Evolutionary conservation across 2,329 filamentous ascomycete species (phyloP).

Genomic region (Aspergillus sp.): DNA sequence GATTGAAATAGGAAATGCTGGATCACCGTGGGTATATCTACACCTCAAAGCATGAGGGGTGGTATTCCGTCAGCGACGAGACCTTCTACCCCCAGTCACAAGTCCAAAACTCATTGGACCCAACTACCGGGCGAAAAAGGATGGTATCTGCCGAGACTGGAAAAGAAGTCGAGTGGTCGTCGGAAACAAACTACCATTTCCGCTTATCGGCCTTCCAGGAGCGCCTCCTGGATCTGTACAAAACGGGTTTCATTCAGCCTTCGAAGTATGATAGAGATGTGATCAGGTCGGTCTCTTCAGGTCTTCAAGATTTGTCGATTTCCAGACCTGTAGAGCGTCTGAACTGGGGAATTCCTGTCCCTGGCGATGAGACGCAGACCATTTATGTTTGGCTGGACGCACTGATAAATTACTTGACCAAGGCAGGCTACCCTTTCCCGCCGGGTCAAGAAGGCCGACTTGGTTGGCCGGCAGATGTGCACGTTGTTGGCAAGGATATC

Average conservation of each 20-base stretch:
- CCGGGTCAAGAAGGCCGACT: conserved; percentile 60
- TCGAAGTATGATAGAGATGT: conserved; percentile 72
- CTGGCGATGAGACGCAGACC: conserved; percentile 78
- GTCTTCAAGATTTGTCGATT: conserved; percentile 83
- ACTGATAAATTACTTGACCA: conserved; percentile 88
- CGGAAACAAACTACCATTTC: conserved; percentile 94
- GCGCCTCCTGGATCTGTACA: conserved; percentile 75
- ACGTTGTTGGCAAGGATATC: conserved; percentile 96
- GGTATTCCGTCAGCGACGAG: conserved; percentile 97
- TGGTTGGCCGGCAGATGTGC: conserved; percentile 87
- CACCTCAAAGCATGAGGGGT: conserved; percentile 81
- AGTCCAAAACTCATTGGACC: conserved; percentile 71
- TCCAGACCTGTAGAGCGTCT: conserved; percentile 77
- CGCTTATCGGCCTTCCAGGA: conserved; percentile 78
- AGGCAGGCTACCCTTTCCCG: conserved; percentile 74
- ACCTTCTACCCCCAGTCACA: conserved; percentile 83
- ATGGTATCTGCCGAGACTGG: conserved; percentile 80
- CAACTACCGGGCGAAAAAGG: conserved; percentile 75
- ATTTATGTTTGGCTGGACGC: conserved; percentile 99
- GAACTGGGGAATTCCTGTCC: conserved; percentile 85
- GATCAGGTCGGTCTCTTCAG: conserved; percentile 69
- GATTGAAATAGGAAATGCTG: conserved; percentile 57
- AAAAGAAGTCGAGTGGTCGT: conserved; percentile 90
- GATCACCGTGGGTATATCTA: conserved; percentile 76
- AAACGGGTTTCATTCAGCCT: conserved; percentile 76